A percentile compares a stretch with the other conserved stretches of the same genome.
phyloP scores from a whole-genome alignment of 1,284 basidiomycete species.

The Phaffia rhodozyma region DNA sequence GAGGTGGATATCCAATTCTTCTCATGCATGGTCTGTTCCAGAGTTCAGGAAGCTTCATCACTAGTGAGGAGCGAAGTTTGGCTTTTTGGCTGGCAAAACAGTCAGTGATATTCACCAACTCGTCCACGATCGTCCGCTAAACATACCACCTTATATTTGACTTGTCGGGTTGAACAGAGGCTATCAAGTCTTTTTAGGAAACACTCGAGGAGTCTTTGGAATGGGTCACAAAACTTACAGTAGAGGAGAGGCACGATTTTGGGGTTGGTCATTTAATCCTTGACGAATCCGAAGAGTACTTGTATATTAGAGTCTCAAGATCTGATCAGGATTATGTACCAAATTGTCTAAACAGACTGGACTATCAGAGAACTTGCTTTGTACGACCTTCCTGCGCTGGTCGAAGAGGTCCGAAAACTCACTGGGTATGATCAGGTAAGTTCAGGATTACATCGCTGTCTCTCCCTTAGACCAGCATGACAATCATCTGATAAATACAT shows the following conservation, averaged over 20 bases:
- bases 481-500: neutral
- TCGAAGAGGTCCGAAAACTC: conserved; percentile 45
- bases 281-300: neutral
- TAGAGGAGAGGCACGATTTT: conserved; percentile 46
- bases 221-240: conserved; percentile 46
- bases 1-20: conserved; percentile 47
- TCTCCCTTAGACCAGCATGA: neutral
- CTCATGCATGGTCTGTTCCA: conserved; percentile 53
- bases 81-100: conserved; percentile 51
- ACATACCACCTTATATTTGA: neutral
- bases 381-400: conserved; percentile 49
- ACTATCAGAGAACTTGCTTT: conserved; percentile 49
- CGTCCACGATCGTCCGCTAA: conserved; percentile 17
- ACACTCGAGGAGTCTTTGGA: conserved; percentile 48
- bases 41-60: conserved; percentile 50
- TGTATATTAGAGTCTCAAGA: neutral
- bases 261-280: conserved; percentile 36
- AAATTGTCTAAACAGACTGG: conserved; percentile 39
- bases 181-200: conserved; percentile 52
- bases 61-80: conserved; percentile 47
- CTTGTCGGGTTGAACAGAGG: conserved; percentile 24
- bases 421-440: conserved; percentile 46
- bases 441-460: neutral
- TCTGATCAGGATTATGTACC: neutral
- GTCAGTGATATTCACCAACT: conserved; percentile 14